These are phyloP conservation scores for Pythium guiyangense DNA, from an alignment of 352 stramenopile species.

Conservation along the genomic window DNA sequence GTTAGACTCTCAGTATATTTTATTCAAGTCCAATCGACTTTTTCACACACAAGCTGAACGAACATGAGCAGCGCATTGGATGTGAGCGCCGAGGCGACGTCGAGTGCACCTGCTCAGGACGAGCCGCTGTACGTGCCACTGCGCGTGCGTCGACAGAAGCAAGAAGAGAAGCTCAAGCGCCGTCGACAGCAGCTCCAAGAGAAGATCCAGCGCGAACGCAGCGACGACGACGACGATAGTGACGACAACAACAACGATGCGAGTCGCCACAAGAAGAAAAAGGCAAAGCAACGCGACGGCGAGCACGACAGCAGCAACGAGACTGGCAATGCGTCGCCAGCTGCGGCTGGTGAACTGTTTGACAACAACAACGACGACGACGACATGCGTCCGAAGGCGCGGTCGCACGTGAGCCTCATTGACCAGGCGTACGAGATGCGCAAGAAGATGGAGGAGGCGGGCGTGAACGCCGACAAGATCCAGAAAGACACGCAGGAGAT, in stretches of 20 bases:
- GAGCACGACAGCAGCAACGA: conserved; percentile 4
- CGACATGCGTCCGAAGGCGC: conserved; percentile 17
- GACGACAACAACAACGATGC: conserved; percentile 2
- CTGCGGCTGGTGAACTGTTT: conserved; percentile 7
- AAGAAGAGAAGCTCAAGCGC: conserved; percentile 59
- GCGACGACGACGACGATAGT: conserved; percentile 15
- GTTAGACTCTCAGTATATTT: too few relatives aligned
- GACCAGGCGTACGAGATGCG: conserved; percentile 85
- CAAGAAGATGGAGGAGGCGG: conserved; percentile 65
- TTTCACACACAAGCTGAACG: too few relatives aligned
- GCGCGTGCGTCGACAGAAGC: conserved; percentile 62
- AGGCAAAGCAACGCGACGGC: neutral
- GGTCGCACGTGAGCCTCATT: conserved; percentile 69
- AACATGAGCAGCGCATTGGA: too few relatives aligned
- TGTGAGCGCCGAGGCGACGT: neutral
- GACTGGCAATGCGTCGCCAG: neutral
- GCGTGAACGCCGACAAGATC: conserved; percentile 75
- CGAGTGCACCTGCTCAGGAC: conserved; percentile 10
- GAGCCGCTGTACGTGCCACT: conserved; percentile 76
- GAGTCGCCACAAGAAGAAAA: conserved; percentile 7
- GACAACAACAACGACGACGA: too few relatives aligned
- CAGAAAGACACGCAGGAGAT: conserved; percentile 87
- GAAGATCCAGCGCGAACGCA: conserved; percentile 37
- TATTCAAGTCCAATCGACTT: too few relatives aligned
- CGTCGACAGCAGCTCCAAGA: conserved; percentile 50